Conservation (phyloP, 345 rosid species). For the Cardamine occulta region DNA sequence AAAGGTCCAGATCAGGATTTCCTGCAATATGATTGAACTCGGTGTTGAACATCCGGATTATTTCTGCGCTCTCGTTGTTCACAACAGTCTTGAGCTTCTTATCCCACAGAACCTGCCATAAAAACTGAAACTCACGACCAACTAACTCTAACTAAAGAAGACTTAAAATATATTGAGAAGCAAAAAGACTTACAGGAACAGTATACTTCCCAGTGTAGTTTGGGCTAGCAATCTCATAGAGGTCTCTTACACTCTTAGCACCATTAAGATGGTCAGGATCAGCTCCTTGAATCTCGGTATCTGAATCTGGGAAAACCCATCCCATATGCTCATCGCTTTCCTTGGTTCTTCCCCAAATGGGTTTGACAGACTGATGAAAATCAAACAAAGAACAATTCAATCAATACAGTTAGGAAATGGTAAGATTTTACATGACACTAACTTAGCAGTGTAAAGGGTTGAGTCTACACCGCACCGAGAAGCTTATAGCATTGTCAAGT, state of each 20-base stretch:
- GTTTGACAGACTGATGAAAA: conserved; percentile 67
- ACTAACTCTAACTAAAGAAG: conserved; percentile 31
- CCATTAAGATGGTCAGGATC: conserved; percentile 74
- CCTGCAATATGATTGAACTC: conserved; percentile 56
- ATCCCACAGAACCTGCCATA: conserved; percentile 58
- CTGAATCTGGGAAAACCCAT: conserved; percentile 76
- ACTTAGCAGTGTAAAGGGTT: conserved; percentile 4
- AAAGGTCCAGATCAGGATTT: conserved; percentile 55
- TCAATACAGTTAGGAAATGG: conserved; percentile 10
- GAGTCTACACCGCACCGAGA: conserved; percentile 65
- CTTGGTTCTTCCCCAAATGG: conserved; percentile 88
- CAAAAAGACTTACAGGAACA: conserved; percentile 75
- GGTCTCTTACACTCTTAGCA: conserved; percentile 72
- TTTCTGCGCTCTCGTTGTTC: conserved; percentile 63
- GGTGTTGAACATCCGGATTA: conserved; percentile 57
- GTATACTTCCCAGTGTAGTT: conserved; percentile 81
- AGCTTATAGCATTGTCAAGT: conserved; percentile 73
- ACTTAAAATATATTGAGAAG: not conserved
- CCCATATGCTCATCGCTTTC: conserved; percentile 87
- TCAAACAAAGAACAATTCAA: conserved; percentile 13
- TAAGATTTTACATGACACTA: not conserved
- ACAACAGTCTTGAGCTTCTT: conserved; percentile 67
- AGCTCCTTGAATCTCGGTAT: conserved; percentile 75
- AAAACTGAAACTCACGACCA: conserved; percentile 21
- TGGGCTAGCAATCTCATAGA: conserved; percentile 80